Base-by-base conservation (phyloP, 163 green algal genomes). In the Trebouxiophyceae sp. region DNA sequence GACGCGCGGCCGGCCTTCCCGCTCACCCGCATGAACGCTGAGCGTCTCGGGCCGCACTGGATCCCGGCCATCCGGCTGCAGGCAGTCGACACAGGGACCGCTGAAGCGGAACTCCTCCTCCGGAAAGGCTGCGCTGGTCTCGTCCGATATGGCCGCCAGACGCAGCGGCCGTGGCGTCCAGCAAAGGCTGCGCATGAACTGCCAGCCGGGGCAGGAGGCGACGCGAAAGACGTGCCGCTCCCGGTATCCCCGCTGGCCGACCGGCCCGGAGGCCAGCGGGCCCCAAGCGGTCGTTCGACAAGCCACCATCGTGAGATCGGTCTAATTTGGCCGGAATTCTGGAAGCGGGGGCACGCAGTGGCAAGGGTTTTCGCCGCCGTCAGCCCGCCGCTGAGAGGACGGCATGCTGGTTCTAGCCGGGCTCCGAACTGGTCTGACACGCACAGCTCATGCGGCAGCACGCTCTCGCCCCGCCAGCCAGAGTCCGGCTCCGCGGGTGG, bases 11-110 rank as follows among this genome's bases (percentile, higher is more conserved):
- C 87, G 70, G 5, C 85, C 85, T 8, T 72, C 72, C 30, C 78
- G 67, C 69, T 95, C 88, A 3, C 87, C 87, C 24, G 73, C 86
- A 60, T 93, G 86, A n/a, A 93, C 82, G 1, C 81, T 71, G 20
- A 79, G 34, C 0, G 82, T 89, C 29, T 68, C 33, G 6, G 58
- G 5, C 30, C 16, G 19, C 22, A 32, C 30, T 7, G 19, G n/a
- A 16, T 39, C 33, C 44, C 22, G 32, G 5, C 47, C 20, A 19
- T 57, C 33, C 31, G n/a, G 24, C 6, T 61, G 34, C 28, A 60
- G 20, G 27, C 23, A 31, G 27, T 60, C 46, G 46, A 60, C 47
- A 3, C 30, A 24, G 22, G 33, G 20, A 44, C 63, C 47, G 24
- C 45, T 69, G 47, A 54, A 69, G 22, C 33, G 31, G 33, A 60